Evolutionary conservation across 306 rosid species (phyloP), one percentile per base, ranked within the genome.

Genomic region (Begonia loranthoides): DNA sequence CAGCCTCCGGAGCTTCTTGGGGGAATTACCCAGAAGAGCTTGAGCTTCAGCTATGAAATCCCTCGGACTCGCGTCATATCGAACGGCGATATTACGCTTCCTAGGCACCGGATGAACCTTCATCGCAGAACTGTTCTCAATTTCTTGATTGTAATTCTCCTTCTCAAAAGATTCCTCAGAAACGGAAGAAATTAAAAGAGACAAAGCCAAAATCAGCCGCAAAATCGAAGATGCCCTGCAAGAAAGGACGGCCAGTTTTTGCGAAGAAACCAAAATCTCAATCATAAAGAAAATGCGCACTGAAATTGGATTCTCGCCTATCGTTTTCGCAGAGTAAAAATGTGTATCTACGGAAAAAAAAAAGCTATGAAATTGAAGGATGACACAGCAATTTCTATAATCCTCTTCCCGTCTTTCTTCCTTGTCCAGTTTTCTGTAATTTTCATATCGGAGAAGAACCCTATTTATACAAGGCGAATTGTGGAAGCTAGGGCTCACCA

Each of bases 51-150:
- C 72, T 5, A 75, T 44, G 4, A 76, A 60, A 60, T 45, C 65
- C 9, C 79, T 59, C 1, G 62, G 55, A 50, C 40, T 64, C 36
- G 70, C 66, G 16, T 74, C 75, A 68, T 76, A 80, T 49, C 79
- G 87, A 62, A 86, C 67, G 21, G 93, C 66, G 78, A 86, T 87
- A 78, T 83, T 87, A 59, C 93, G 99, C 64, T 87, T 83, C 71
- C 76, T 66, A 15, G 88, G 99, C 55, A 75, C 65, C 16, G 99
- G 96, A 50, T 92, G 99, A 52, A 92, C 83, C 88, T 92, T 86
- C 99, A 83, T 92, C 66, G 63, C 65, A 34, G 19, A 13, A 13
- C 56, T 55, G 56, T 38, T 14, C 39, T 17, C 12, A 44, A 45
- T 49, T 49, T 17, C 50, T 9, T 22, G 51, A 56, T 43, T 50